Evolutionary conservation across 805 yeast species (phyloP), one percentile per base, ranked within the genome.

Genomic region (Cyberlindnera petersonii): DNA sequence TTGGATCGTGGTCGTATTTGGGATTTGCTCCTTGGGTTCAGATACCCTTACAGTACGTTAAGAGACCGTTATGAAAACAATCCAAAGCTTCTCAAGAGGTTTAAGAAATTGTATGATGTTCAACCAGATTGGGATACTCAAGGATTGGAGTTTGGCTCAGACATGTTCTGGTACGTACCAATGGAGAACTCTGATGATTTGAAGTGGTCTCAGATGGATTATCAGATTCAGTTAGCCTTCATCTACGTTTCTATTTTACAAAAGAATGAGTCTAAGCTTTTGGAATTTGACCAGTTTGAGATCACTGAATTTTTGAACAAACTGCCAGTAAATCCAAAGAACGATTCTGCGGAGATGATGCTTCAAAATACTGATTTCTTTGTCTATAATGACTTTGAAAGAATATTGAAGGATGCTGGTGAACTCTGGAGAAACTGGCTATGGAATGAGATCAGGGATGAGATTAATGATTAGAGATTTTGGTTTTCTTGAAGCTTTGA

Each of bases 271-370:
- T 77, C 77, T 49, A 77, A 83, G 27, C 69, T 89, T 39, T 71
- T 86, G 47, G 97, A 89, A 57, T 79, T 88, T 47, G 98, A 89
- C 54, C 95, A 86, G 57, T 79, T 85, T 47, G 98, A 89, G 61
- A 86, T 87, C 31, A 70, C 88, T 26, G 94, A 88, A 56, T 78
- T 79, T 48, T 68, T 89, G 45, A 76, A 77, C 44, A 73, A 80
- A 37, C 55, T 65, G n/a, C 46, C 39, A n/a, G 16, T 40, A 33
- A 35, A 28, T 26, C 37, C 26, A 6, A 39, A 32, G 26, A 13
- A 14, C 5, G 40, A 37, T 17, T 21, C 43, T 13, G 38, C 58
- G 13, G 63, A 58, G 31, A 51, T 65, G 11, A 60, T 65, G 24
- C 7, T 40, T 9, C 42, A 37, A 20, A 46, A 46, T 18, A 39